Evolutionary conservation across 768 basidiomycete species (phyloP), one percentile per base, ranked within the genome.

Genomic region (Psilocybe cubensis): DNA sequence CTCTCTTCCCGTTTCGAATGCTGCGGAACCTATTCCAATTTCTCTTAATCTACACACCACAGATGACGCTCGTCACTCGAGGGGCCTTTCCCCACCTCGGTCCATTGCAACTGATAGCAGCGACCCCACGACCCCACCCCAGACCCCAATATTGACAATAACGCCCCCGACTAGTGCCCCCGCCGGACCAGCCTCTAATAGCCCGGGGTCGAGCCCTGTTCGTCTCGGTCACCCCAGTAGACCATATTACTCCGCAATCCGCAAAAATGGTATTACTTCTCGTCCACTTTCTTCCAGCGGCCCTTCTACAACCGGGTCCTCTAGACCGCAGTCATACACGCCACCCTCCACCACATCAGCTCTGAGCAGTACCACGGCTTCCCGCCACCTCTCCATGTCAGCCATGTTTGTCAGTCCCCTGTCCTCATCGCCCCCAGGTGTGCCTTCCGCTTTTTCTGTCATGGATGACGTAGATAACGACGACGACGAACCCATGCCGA

Each of bases 211-310:
- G 10, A 63, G 64, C 29, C 61, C 61, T 1, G 59, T 65, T 2
- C 79, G 77, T 7, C 69, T 84, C 25, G 83, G 83, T 1, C 81
- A 81, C 59, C 82, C 83, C 10, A 77, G 68, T 50, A 73, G 83
- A 18, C 83, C 83, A 11, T 83, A 82, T 62, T 85, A 84, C 65
- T 75, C 77, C 21, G 83, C 77, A 47, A 85, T 85, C 48, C 81
- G 83, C 71, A 72, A 73, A 73, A 72, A 61, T n/a, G 64, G 64
- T 7, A 60, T 65, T 5, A 61, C 66, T 4, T 77, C 79, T 21
- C 77, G 74, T 42, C 75, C 79, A 1, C 69, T 68, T 11, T 76
- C 76, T 9, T 66, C 74, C 0, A 70, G 57, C 46, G 64, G 66
- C 24, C 67, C 68, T 12, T 56, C 64, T 12, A 62, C 54, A 14